Evolutionary conservation across 2,329 filamentous ascomycete species (phyloP).

Genomic region (Cytospora mali): DNA sequence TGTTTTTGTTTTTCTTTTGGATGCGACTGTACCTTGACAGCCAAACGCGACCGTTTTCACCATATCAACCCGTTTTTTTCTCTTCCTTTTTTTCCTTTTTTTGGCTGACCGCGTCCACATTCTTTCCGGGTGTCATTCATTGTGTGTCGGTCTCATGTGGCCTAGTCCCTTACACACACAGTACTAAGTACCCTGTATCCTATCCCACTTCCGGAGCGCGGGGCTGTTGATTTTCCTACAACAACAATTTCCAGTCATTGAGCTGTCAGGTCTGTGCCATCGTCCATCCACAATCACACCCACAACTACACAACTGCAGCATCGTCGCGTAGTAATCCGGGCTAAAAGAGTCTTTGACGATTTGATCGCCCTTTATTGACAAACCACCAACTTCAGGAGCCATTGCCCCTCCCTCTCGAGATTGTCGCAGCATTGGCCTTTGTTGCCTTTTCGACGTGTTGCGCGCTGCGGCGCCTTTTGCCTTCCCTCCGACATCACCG

Average conservation of each 20-base stretch:
- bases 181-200: not conserved
- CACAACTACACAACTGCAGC: constrained; percentile 1
- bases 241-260: not conserved
- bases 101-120: not conserved
- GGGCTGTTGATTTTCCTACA: constrained; percentile 4
- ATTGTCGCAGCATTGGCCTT: constrained; percentile 20
- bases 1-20: constrained; percentile 1
- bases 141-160: not conserved
- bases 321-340: not conserved
- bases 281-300: not conserved
- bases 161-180: not conserved
- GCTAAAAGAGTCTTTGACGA: not conserved
- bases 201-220: constrained; percentile 14
- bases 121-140: not conserved
- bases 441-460: constrained; percentile 18
- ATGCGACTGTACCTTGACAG: constrained; percentile 13
- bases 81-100: not conserved
- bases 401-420: not conserved
- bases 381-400: not conserved
- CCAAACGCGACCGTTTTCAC: not conserved
- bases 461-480: constrained; percentile 29
- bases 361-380: not conserved
- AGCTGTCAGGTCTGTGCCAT: not conserved
- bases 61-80: not conserved
- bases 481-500: constrained; percentile 20